Percentiles rank a stretch among this genome's conserved stretches.
phyloP scores from a whole-genome alignment of 2,329 filamentous ascomycete species.

The Zopfia rhizophila region DNA sequence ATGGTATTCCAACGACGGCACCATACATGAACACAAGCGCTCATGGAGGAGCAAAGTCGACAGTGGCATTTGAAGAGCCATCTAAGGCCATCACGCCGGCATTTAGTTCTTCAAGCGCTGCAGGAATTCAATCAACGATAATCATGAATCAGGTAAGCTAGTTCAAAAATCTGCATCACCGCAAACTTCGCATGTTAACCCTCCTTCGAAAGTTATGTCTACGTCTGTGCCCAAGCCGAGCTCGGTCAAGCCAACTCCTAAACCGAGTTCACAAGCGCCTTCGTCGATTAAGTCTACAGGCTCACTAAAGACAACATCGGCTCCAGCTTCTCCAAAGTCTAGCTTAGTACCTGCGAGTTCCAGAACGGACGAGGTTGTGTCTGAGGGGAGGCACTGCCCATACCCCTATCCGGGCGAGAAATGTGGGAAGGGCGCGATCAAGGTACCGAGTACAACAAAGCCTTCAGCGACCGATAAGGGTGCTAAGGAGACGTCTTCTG shows the following conservation, averaged over 20 bases:
- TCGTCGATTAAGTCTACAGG: background rate
- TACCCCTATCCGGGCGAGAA: constrained; percentile 40
- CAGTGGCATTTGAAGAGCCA: background rate
- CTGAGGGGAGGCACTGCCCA: constrained; percentile 35
- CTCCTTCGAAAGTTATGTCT: constrained; percentile 5
- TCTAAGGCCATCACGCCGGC: background rate
- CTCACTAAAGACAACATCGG: constrained; percentile 15
- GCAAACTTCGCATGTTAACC: background rate
- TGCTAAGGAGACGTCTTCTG: constrained; percentile 12
- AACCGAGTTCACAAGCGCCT: background rate
- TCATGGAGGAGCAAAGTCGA: too few species aligned
- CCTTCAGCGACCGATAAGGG: constrained; percentile 1
- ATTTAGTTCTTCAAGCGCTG: background rate
- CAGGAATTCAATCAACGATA: too few species aligned
- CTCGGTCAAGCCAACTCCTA: constrained; percentile 1
- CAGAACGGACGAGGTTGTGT: too few species aligned
- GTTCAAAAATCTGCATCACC: too few species aligned
- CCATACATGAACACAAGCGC: too few species aligned
- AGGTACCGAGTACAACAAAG: constrained; percentile 18
- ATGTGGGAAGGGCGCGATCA: constrained; percentile 31
- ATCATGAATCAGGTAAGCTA: too few species aligned
- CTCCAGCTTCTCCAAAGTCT: too few species aligned
- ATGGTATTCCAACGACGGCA: too few species aligned
- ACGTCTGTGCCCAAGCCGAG: background rate
- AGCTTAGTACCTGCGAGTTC: too few species aligned